Conservation (phyloP, 83 land plant species). For the Isoetes engelmannii region DNA sequence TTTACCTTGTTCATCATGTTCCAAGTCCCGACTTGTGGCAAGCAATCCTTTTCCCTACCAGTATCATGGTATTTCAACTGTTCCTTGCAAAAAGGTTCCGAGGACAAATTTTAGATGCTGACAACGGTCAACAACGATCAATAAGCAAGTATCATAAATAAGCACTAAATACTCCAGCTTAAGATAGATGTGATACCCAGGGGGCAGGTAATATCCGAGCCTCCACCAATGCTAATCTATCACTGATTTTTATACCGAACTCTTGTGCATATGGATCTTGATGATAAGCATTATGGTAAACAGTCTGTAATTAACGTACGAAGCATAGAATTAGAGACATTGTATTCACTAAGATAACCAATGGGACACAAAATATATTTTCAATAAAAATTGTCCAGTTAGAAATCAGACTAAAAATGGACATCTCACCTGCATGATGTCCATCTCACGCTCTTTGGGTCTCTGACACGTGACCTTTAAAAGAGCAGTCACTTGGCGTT, state of each 20-base stretch:
- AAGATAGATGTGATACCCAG: background rate
- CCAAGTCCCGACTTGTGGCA: conserved; percentile 16
- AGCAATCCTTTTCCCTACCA: conserved; percentile 6
- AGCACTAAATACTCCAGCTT: background rate
- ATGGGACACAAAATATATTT: too few species aligned
- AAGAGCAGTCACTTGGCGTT: conserved; percentile 16
- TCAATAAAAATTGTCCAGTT: too few species aligned
- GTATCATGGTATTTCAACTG: conserved; percentile 17
- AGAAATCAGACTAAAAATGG: too few species aligned
- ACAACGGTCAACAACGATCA: background rate
- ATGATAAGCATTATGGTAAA: conserved; percentile 15
- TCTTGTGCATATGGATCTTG: conserved; percentile 17
- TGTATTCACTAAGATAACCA: too few species aligned
- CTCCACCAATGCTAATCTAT: conserved; percentile 10
- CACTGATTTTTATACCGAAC: conserved; percentile 13
- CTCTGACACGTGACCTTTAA: conserved; percentile 11
- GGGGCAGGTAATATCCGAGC: conserved; percentile 12
- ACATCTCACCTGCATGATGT: conserved; percentile 9
- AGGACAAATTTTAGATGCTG: background rate
- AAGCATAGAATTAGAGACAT: background rate
- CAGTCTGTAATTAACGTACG: conserved; percentile 9
- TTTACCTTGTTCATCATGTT: conserved; percentile 18
- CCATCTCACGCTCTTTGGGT: conserved; percentile 8
- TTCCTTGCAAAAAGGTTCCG: background rate
- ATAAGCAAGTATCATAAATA: background rate